Evolutionary conservation across 768 basidiomycete genomes (phyloP).

Genomic region (Ramaria sp.): DNA sequence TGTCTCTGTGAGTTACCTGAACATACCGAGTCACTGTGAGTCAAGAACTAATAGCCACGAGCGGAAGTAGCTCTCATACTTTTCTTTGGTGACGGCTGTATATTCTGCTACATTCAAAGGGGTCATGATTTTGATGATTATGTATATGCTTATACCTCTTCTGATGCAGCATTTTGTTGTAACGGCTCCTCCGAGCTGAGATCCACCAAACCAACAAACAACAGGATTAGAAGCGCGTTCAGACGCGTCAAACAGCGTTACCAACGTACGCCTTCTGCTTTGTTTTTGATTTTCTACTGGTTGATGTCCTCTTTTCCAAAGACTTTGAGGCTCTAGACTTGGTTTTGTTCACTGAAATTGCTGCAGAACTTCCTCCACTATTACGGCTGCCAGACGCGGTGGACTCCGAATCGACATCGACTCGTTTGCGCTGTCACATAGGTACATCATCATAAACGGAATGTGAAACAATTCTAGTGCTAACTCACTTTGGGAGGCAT

Average conservation of each 20-base stretch:
- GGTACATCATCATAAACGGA: not conserved
- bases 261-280: not conserved
- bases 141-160: too few relatives aligned
- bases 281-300: not conserved
- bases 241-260: not conserved
- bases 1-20: too few relatives aligned
- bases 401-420: not conserved
- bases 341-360: not conserved
- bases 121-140: too few relatives aligned
- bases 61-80: not conserved
- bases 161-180: not conserved
- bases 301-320: not conserved
- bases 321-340: not conserved
- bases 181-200: not conserved
- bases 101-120: not conserved
- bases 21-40: too few relatives aligned
- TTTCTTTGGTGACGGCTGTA: not conserved
- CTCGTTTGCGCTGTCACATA: not conserved
- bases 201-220: not conserved
- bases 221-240: not conserved
- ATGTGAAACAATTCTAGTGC: not conserved
- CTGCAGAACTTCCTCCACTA: not conserved
- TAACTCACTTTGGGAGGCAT: not conserved
- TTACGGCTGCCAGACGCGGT: not conserved
- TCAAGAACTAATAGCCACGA: too few relatives aligned